Base-by-base conservation (phyloP, 2,329 filamentous ascomycete genomes). In the Colletotrichum sp. region DNA sequence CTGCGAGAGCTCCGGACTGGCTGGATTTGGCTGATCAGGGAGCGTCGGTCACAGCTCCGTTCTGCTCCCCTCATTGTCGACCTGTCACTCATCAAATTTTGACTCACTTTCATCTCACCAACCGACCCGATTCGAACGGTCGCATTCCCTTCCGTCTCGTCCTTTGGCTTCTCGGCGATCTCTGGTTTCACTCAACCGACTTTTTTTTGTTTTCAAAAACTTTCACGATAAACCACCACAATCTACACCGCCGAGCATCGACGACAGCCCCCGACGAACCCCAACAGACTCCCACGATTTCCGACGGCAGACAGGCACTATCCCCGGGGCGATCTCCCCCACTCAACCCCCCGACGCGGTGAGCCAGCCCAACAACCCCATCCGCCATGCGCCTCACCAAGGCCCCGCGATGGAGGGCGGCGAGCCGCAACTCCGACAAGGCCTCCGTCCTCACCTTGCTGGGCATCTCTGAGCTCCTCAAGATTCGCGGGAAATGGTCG, bases 401-500 rank as follows among this genome's bases (percentile, higher is more conserved):
- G 74, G 71, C 74, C 64, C 60, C 70, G 73, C 73, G 70, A 57
- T 76, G 71, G 74, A 61, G 72, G 72, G 74, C 74, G 74, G 75
- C 76, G 71, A 77, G 76, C 74, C 74, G 74, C 66, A 73, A 67
- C 55, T 64, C 74, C 57, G 71, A 74, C 59, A 78, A 70, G 44
- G 70, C 52, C 27, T 73, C 76, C 28, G 72, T 78, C 16, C 70
- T 77, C 68, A 66, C 66, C 28, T 59, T 78, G n/a, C 25, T 78
- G 63, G 74, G 74, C 67, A 67, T 68, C 25, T 67, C 74, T 4
- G 76, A 77, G 57, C 6, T 77, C 16, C 71, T 78, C 70, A 78
- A 78, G 30, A 55, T 74, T 22, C 75, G 76, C 55, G 75, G 76
- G 3, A 78, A 78, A 71, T 78, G 76, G 76, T 30, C 28, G 36